A percentile compares a stretch with the other conserved stretches of the same genome.
phyloP scores from a whole-genome alignment of 441 rosid genomes.

The Populus hybrid region DNA sequence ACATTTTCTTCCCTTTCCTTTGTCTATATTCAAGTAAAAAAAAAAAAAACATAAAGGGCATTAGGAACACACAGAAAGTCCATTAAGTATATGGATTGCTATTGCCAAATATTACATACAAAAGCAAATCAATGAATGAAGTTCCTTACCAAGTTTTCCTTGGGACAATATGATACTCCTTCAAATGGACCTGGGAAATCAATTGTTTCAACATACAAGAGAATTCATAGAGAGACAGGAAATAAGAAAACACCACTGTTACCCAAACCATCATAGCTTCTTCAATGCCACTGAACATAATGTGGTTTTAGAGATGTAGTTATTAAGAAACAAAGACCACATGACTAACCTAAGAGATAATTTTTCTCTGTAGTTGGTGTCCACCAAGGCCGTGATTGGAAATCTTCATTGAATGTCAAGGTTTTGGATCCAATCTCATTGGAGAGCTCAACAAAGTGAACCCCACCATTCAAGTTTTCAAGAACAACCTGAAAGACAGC shows the following conservation, averaged over 20 bases:
- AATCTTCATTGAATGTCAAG: slow-evolving; percentile 84
- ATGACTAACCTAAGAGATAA: slow-evolving; percentile 68
- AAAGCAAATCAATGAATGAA: slow-evolving; percentile 1
- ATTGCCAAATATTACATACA: background rate
- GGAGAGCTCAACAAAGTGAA: slow-evolving; percentile 72
- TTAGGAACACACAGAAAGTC: background rate
- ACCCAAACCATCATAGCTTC: background rate
- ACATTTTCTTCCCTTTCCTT: slow-evolving; percentile 66
- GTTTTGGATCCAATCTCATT: slow-evolving; percentile 72
- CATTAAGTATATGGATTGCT: background rate
- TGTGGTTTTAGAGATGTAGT: background rate
- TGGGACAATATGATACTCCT: slow-evolving; percentile 67
- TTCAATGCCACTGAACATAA: background rate
- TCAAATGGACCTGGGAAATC: slow-evolving; percentile 78
- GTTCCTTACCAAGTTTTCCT: slow-evolving; percentile 57
- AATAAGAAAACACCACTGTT: background rate
- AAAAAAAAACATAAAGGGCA: background rate
- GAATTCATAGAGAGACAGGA: background rate
- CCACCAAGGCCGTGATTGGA: slow-evolving; percentile 98
- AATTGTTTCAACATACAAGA: slow-evolving; percentile 13
- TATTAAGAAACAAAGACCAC: background rate
- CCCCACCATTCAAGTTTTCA: slow-evolving; percentile 66
- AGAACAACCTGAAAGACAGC: slow-evolving; percentile 56
- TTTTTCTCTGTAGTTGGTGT: slow-evolving; percentile 86
- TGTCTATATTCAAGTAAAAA: slow-evolving; percentile 35